Percentiles rank a stretch among this genome's conserved stretches.
These are phyloP conservation scores for Urostyla sp. DNA, from an alignment of 73 alveolate species.

Conservation along the genomic window DNA sequence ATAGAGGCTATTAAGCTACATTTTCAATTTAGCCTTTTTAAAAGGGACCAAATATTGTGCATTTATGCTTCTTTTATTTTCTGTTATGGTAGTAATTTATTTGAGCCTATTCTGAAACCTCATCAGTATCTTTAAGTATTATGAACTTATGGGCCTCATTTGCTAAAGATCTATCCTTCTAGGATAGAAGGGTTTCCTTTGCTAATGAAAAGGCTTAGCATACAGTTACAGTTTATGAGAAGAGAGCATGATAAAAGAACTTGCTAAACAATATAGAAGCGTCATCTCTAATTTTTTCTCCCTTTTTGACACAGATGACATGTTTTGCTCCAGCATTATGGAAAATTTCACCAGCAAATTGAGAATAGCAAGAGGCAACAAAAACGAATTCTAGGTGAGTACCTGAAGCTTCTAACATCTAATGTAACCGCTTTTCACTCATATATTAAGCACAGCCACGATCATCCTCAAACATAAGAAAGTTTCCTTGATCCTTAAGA, in stretches of 20 bases:
- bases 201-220: constrained; percentile 71
- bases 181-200: constrained; percentile 46
- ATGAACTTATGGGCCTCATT: constrained; percentile 58
- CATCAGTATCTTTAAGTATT: constrained; percentile 26
- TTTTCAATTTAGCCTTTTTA: constrained; percentile 38
- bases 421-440: constrained; percentile 53
- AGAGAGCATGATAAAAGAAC: constrained; percentile 68
- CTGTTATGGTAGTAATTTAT: not conserved
- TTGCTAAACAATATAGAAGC: constrained; percentile 60
- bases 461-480: constrained; percentile 61
- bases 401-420: constrained; percentile 47
- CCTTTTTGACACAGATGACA: constrained; percentile 63
- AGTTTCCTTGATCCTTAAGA: constrained; percentile 62
- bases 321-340: constrained; percentile 78
- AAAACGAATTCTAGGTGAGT: constrained; percentile 65
- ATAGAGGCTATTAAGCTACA: constrained; percentile 45
- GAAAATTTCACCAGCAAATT: constrained; percentile 75
- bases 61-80: constrained; percentile 32
- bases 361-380: constrained; percentile 70
- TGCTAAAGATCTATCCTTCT: constrained; percentile 20
- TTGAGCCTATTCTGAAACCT: not conserved
- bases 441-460: constrained; percentile 66
- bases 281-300: constrained; percentile 61
- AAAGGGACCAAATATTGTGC: constrained; percentile 65
- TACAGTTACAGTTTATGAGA: constrained; percentile 47